Evolutionary conservation across 805 yeast species (phyloP).

Genomic region (Cyberlindnera euphorbiae): DNA sequence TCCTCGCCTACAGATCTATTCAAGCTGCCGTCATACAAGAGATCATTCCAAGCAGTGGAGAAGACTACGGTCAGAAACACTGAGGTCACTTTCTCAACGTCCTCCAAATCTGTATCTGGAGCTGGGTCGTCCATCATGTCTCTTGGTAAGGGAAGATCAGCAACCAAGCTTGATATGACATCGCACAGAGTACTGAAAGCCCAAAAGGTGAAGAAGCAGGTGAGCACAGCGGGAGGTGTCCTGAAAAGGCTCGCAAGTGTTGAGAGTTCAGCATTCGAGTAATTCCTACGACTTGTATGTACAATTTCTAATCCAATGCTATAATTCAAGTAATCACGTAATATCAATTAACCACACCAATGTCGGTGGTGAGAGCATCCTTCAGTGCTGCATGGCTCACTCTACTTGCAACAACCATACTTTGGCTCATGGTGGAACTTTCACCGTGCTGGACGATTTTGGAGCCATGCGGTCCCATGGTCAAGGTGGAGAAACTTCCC

Average conservation of each 20-base stretch:
- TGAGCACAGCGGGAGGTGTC: conserved; percentile 8
- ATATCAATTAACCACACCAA: too few species aligned
- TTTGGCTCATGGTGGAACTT: conserved; percentile 18
- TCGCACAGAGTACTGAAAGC: conserved; percentile 24
- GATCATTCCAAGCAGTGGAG: conserved; percentile 39
- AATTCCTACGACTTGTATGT: too few species aligned
- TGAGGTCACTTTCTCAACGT: conserved; percentile 47
- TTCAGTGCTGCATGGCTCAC: conserved; percentile 24
- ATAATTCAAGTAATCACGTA: too few species aligned
- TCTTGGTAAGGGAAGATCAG: conserved; percentile 31
- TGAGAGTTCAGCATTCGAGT: conserved; percentile 11
- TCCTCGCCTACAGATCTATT: conserved; percentile 22
- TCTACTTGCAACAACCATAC: conserved; percentile 21
- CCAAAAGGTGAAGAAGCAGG: conserved; percentile 17
- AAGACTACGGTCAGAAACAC: conserved; percentile 35
- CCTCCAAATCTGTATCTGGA: conserved; percentile 51
- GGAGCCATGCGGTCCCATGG: conserved; percentile 26
- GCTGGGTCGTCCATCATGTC: conserved; percentile 55
- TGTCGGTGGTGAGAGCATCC: too few species aligned
- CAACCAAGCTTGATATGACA: conserved; percentile 9
- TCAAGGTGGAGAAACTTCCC: conserved; percentile 24
- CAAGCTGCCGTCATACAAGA: conserved; percentile 39
- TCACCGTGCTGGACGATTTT: conserved; percentile 25
- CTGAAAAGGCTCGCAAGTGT: conserved; percentile 11
- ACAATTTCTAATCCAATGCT: too few species aligned